A percentile compares a stretch with the other conserved stretches of the same genome.
Conservation (phyloP, 768 basidiomycete genomes). For the Kwoniella dendrophila region DNA sequence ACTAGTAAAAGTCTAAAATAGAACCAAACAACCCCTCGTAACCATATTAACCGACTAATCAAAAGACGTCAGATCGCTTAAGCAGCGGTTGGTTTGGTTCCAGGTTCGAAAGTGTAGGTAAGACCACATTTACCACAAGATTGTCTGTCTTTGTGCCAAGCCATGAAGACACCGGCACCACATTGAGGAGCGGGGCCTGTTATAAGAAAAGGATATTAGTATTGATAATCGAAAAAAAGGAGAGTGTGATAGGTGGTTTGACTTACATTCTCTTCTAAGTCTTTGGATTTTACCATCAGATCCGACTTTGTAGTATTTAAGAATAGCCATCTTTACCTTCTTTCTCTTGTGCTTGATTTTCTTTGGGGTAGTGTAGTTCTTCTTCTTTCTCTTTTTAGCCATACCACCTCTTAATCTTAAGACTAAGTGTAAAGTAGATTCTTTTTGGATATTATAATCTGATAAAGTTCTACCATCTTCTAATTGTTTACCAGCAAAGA, state of each 20-base stretch:
- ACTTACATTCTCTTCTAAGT: slow-evolving; percentile 90
- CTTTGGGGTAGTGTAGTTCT: slow-evolving; percentile 96
- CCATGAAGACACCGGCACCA: slow-evolving; percentile 73
- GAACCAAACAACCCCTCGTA: no score
- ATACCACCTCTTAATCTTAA: slow-evolving; percentile 98
- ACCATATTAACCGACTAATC: background rate
- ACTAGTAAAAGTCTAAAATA: no score
- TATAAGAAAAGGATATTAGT: slow-evolving; percentile 14
- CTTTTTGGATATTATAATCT: slow-evolving; percentile 76
- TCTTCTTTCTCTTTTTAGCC: slow-evolving; percentile 98
- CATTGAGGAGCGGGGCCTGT: slow-evolving; percentile 45
- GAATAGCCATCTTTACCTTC: slow-evolving; percentile 99
- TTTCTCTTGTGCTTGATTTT: slow-evolving; percentile 99
- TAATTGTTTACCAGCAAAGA: slow-evolving; percentile 99
- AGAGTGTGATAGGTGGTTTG: slow-evolving; percentile 60
- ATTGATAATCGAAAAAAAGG: background rate
- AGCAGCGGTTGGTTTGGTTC: slow-evolving; percentile 53
- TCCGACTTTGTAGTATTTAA: slow-evolving; percentile 99
- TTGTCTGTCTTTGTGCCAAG: slow-evolving; percentile 96
- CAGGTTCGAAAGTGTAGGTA: slow-evolving; percentile 56
- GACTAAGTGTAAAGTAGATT: slow-evolving; percentile 96
- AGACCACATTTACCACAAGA: slow-evolving; percentile 74
- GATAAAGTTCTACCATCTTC: slow-evolving; percentile 89
- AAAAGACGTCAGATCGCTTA: slow-evolving; percentile 17
- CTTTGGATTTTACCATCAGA: slow-evolving; percentile 99